Base-by-base conservation (phyloP, 345 rosid genomes). In the Microthlaspi erraticum region DNA sequence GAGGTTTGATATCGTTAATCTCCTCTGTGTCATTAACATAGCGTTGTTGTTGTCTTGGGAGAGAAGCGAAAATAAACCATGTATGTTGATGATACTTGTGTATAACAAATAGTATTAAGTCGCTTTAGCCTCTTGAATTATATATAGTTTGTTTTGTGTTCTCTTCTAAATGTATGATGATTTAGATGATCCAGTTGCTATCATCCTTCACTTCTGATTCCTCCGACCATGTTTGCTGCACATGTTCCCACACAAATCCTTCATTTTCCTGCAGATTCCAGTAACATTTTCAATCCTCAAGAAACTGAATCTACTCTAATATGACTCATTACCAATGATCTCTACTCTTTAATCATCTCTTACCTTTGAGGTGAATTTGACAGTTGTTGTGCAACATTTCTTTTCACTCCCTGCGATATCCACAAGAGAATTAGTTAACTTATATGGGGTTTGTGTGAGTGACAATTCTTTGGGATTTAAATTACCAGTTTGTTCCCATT, bases 401-500 rank as follows among this genome's bases (percentile, higher is more conserved):
- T 71, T 82, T 70, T 82, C 90, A 17, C 79, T 81, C 11, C 83
- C 99, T 94, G 75, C 69, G 79, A 64, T 54, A 63, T 57, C 10
- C 11, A 51, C 38, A 55, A 38, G 18, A 65, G 16, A n/a, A 42
- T 18, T 29, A 20, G 38, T 45, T 38, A 13, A 64, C 9, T 26
- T 10, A 1, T 38, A 29, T 37, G 36, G 1, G 0, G 17, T 44
- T 55, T 43, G 39, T 44, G 43, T 51, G 34, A 31, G 68, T 34
- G 41, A 20, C 6, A 19, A 20, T 20, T 20, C 7, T 42, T 26
- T 26, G 10, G 18, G 14, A 18, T 32, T 59, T 49, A 33, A 23
- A 81, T 80, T 50, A 93, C 98, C 98, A 17, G 64, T 83, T 76
- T 65, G 72, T 69, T 91, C 98, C 95, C 95, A 94, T 58, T 88